phyloP scores from a whole-genome alignment of 2,329 filamentous ascomycete species.

The Nothophoma quercina region DNA sequence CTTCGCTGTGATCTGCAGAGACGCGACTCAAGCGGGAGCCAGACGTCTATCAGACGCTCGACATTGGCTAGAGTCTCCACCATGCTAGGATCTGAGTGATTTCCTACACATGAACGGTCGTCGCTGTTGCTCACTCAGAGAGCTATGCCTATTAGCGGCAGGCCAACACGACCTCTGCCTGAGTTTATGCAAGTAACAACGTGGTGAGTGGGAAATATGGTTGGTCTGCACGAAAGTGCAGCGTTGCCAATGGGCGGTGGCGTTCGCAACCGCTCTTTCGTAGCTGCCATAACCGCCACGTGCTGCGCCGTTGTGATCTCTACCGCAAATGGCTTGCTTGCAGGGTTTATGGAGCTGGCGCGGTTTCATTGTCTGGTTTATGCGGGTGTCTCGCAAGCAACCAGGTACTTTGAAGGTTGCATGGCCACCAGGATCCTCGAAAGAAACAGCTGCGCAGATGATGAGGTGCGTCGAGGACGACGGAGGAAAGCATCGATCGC shows the following conservation, averaged over 20 bases:
- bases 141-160: not conserved
- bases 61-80: not conserved
- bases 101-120: not conserved
- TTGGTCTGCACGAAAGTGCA: not conserved
- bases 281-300: conserved; percentile 1
- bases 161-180: not conserved
- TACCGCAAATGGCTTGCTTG: conserved; percentile 3
- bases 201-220: not conserved
- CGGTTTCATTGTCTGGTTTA: conserved; percentile 1
- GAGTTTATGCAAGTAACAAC: not conserved
- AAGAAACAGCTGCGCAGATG: not conserved
- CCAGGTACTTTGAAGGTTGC: not conserved
- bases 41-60: not conserved
- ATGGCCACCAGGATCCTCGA: not conserved
- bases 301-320: not conserved
- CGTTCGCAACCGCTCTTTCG: not conserved
- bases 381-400: not conserved
- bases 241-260: not conserved
- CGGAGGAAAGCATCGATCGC: not conserved
- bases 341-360: conserved; percentile 1
- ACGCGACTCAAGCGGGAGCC: not conserved
- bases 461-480: not conserved
- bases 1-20: conserved; percentile 8
- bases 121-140: not conserved
- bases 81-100: not conserved